Conservation (phyloP, 306 rosid species). For the Quercus rubra region DNA sequence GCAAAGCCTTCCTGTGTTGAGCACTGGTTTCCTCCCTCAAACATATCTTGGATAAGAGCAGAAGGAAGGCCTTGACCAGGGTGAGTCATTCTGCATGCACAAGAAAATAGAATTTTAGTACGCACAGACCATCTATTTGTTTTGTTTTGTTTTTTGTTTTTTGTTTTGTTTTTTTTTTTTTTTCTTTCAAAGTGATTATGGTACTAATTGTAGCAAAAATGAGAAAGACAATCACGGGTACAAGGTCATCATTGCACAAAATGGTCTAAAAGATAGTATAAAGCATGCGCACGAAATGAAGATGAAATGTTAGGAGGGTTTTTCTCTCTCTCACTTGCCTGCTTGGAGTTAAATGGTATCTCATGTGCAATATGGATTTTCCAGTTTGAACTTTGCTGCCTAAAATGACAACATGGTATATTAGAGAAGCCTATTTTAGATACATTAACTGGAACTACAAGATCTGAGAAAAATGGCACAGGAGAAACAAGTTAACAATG, state of each 20-base stretch:
- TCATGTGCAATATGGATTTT: not conserved
- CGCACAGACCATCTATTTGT: not conserved
- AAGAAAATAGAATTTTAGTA: constrained; percentile 5
- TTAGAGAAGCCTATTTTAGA: not conserved
- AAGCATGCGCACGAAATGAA: too few relatives aligned
- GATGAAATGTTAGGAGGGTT: not conserved
- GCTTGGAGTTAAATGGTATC: not conserved
- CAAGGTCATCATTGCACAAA: not conserved
- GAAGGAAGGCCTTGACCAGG: constrained; percentile 70
- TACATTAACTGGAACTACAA: not conserved
- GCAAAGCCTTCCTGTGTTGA: constrained; percentile 69
- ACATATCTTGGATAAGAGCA: constrained; percentile 52
- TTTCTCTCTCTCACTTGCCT: not conserved
- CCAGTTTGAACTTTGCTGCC: not conserved
- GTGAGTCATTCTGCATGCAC: constrained; percentile 61
- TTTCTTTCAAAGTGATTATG: not conserved
- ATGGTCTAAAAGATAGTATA: not conserved
- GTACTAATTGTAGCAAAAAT: not conserved
- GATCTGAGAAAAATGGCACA: not conserved
- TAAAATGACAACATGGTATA: not conserved
- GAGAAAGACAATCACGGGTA: not conserved
- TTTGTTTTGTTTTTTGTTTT: not conserved
- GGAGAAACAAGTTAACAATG: not conserved
- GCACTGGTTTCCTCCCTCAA: constrained; percentile 58
- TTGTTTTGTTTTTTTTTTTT: not conserved